These are phyloP conservation scores for Russula vinacea DNA, from an alignment of 768 basidiomycete species.

Conservation along the genomic window DNA sequence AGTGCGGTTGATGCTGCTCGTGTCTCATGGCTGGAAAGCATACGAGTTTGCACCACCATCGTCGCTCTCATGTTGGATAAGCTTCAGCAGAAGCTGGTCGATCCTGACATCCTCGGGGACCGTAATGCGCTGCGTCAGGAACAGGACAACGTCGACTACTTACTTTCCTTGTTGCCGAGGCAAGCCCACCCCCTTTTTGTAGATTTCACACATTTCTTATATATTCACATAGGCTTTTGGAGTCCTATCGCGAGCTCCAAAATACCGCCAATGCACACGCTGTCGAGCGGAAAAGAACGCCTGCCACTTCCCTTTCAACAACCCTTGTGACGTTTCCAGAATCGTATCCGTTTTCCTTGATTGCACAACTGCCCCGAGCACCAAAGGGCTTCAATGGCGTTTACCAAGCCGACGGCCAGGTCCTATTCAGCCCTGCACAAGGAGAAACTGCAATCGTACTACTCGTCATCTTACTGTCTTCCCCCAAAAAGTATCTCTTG, in stretches of 20 bases:
- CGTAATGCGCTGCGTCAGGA: slow-evolving; percentile 66
- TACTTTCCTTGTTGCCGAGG: slow-evolving; percentile 82
- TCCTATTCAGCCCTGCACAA: slow-evolving; percentile 66
- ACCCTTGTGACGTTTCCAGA: slow-evolving; percentile 87
- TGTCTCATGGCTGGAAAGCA: slow-evolving; percentile 84
- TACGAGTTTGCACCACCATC: slow-evolving; percentile 86
- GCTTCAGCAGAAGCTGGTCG: slow-evolving; percentile 74
- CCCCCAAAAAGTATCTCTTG: slow-evolving; percentile 70
- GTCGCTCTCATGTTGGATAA: slow-evolving; percentile 88
- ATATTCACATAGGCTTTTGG: slow-evolving; percentile 57
- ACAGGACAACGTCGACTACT: slow-evolving; percentile 87
- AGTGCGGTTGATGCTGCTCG: slow-evolving; percentile 66
- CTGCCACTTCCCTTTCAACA: slow-evolving; percentile 52
- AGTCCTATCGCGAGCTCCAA: slow-evolving; percentile 84
- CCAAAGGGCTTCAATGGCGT: slow-evolving; percentile 44
- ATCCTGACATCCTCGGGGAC: slow-evolving; percentile 60
- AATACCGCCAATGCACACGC: slow-evolving; percentile 60
- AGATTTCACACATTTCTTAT: slow-evolving; percentile 10
- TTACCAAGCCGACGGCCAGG: slow-evolving; percentile 45
- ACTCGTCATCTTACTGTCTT: slow-evolving; percentile 75
- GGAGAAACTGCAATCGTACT: slow-evolving; percentile 87
- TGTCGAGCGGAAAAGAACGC: slow-evolving; percentile 63
- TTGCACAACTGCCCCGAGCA: slow-evolving; percentile 60
- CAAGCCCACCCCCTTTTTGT: slow-evolving; percentile 36
- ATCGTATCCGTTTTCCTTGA: slow-evolving; percentile 86